Evolutionary conservation across 495 filamentous ascomycete species (phyloP).

Genomic region (Penicillium cinerascens): DNA sequence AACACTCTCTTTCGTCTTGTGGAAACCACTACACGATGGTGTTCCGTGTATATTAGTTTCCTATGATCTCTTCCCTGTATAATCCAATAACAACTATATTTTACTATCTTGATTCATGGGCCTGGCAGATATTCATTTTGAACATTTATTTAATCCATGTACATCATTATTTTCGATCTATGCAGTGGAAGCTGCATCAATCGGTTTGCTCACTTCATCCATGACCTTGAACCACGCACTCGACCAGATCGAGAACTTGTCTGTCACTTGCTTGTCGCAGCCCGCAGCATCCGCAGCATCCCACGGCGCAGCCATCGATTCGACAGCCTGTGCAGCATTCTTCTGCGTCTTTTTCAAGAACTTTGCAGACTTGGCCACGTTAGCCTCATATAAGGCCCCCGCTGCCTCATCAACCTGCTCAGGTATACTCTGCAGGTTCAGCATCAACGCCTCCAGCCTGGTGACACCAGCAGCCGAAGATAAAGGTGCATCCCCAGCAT

Average conservation of each 20-base stretch:
- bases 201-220: slow-evolving; percentile 37
- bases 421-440: slow-evolving; percentile 35
- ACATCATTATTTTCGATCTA: not conserved
- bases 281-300: slow-evolving; percentile 1
- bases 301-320: slow-evolving; percentile 29
- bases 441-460: slow-evolving; percentile 32
- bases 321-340: slow-evolving; percentile 29
- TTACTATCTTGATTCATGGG: not conserved
- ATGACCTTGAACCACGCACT: slow-evolving; percentile 48
- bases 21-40: not conserved
- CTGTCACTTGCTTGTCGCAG: slow-evolving; percentile 23
- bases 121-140: not conserved
- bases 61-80: slow-evolving; percentile 13
- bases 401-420: slow-evolving; percentile 48
- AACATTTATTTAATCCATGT: not conserved
- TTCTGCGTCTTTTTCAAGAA: slow-evolving; percentile 27
- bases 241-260: slow-evolving; percentile 48
- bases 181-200: slow-evolving; percentile 10
- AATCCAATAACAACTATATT: slow-evolving; percentile 13
- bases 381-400: slow-evolving; percentile 45
- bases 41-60: not conserved
- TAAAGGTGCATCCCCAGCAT: slow-evolving; percentile 14
- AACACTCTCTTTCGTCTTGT: not conserved
- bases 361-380: slow-evolving; percentile 24
- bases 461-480: slow-evolving; percentile 9